Evolutionary conservation across 352 stramenopile genomes (phyloP).

Genomic region (Phytophthora megakarya): DNA sequence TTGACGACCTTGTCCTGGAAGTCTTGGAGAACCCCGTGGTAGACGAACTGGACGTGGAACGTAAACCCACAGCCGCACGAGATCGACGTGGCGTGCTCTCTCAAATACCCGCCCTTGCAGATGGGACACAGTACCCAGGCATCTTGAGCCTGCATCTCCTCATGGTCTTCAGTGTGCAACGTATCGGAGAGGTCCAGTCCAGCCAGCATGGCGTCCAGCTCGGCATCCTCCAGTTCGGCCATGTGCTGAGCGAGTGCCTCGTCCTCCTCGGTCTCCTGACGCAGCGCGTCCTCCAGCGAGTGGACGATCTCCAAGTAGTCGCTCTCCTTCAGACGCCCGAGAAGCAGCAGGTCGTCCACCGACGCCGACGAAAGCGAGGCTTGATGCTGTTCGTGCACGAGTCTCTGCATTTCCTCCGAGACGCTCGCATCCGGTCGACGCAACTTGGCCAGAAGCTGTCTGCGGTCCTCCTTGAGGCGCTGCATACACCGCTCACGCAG

Average conservation of each 20-base stretch:
- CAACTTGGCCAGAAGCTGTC: conserved; percentile 64
- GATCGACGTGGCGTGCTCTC: conserved; percentile 33
- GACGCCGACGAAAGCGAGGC: conserved; percentile 31
- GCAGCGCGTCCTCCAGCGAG: conserved; percentile 70
- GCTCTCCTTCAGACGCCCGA: conserved; percentile 60
- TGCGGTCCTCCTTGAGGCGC: conserved; percentile 65
- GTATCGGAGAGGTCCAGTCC: conserved; percentile 52
- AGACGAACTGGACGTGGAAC: conserved; percentile 50
- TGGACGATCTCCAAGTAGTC: conserved; percentile 83
- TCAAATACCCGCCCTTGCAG: conserved; percentile 49
- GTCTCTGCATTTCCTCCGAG: conserved; percentile 62
- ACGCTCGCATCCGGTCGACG: conserved; percentile 63
- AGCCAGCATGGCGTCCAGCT: conserved; percentile 71
- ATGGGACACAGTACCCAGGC: conserved; percentile 44
- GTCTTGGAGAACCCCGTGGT: conserved; percentile 59
- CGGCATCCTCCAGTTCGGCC: conserved; percentile 71
- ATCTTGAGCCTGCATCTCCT: neutral
- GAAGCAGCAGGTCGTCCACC: conserved; percentile 67
- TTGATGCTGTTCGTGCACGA: conserved; percentile 53
- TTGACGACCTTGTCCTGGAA: conserved; percentile 64
- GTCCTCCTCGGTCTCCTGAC: conserved; percentile 46
- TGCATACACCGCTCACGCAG: conserved; percentile 75
- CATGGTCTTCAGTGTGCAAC: neutral
- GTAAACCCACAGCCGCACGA: conserved; percentile 61
- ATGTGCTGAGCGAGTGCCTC: conserved; percentile 53